Conservation (phyloP, 495 filamentous ascomycete genomes). For the Paragyromitra xinjiangensis region DNA sequence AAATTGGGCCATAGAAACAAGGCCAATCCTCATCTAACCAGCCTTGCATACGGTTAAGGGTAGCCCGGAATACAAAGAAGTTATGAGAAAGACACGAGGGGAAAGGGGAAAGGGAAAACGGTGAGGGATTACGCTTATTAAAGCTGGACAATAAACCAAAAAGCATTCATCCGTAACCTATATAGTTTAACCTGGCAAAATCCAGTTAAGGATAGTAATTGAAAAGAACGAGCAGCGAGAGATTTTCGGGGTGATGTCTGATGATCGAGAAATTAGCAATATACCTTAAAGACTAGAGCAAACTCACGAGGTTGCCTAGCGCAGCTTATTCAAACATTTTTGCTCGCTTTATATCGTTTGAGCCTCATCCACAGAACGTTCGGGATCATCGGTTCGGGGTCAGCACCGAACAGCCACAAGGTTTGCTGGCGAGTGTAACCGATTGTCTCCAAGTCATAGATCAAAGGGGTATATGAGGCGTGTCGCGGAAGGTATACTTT, state of each 20-base stretch:
- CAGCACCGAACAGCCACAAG: conserved; percentile 4
- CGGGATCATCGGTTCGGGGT: not conserved
- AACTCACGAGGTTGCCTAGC: not conserved
- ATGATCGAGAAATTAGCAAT: not conserved
- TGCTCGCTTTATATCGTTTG: not conserved
- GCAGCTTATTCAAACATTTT: not conserved
- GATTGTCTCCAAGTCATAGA: not conserved
- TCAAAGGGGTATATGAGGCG: not conserved
- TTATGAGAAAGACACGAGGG: too few relatives aligned
- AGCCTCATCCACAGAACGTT: conserved; percentile 10
- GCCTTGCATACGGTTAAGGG: too few relatives aligned
- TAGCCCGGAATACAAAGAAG: too few relatives aligned
- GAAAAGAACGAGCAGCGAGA: too few relatives aligned
- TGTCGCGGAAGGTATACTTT: conserved; percentile 2
- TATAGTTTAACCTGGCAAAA: too few relatives aligned
- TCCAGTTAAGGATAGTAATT: too few relatives aligned
- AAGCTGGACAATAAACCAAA: too few relatives aligned
- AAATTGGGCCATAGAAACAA: too few relatives aligned
- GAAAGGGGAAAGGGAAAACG: not conserved
- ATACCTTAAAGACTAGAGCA: not conserved
- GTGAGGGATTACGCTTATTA: not conserved
- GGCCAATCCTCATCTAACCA: too few relatives aligned
- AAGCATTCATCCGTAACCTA: too few relatives aligned
- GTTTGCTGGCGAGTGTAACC: conserved; percentile 1
- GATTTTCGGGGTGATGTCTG: too few relatives aligned